phyloP scores from a whole-genome alignment of 192 early-diverging fungal genomes.

The Entrophospora sp. region DNA sequence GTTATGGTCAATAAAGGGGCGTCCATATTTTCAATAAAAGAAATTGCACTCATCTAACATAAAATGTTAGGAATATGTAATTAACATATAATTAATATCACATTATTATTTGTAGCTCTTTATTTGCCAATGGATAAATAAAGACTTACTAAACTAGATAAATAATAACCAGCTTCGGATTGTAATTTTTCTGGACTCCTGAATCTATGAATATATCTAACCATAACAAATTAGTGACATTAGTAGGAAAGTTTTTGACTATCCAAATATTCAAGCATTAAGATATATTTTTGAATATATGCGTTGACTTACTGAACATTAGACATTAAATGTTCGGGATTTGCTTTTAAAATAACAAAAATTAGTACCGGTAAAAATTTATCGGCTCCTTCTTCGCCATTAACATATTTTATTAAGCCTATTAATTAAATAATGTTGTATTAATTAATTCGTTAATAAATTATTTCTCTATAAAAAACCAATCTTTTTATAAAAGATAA shows the following conservation, averaged over 20 bases:
- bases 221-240: background rate
- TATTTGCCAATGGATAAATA: background rate
- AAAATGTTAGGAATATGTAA: too few relatives aligned
- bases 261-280: too few relatives aligned
- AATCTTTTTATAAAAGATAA: background rate
- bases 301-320: constrained; percentile 61
- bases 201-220: constrained; percentile 64
- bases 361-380: constrained; percentile 72
- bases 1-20: constrained; percentile 67
- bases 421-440: constrained; percentile 16
- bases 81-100: too few relatives aligned
- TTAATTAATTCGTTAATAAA: too few relatives aligned
- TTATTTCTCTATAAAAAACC: background rate
- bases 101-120: too few relatives aligned
- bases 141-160: constrained; percentile 52
- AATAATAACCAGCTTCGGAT: constrained; percentile 71
- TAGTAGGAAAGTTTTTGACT: background rate
- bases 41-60: constrained; percentile 57
- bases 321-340: constrained; percentile 68
- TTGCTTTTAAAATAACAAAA: constrained; percentile 64
- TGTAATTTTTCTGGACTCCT: constrained; percentile 66
- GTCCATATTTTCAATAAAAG: constrained; percentile 75
- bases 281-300: background rate
- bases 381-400: constrained; percentile 60
- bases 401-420: constrained; percentile 30